phyloP scores from a whole-genome alignment of 2,329 filamentous ascomycete species.

The Penicillium sp. region DNA sequence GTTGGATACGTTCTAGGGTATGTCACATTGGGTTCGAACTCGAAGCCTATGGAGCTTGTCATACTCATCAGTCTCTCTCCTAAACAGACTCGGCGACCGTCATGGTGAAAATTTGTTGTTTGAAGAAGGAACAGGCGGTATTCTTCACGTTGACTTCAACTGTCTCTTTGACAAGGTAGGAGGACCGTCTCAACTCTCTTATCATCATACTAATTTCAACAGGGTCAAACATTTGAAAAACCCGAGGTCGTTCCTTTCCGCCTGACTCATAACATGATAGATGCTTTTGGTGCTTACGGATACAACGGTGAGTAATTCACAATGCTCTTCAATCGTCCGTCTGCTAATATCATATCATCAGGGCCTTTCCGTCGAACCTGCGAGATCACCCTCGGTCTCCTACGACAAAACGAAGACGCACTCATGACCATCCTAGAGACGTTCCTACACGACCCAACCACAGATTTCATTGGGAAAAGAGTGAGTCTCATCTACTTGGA shows the following conservation, averaged over 20 bases:
- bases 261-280: conserved; percentile 97
- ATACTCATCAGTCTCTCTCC: conserved; percentile 5
- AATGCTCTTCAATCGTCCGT: background rate
- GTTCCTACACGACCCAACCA: conserved; percentile 94
- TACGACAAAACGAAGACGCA: conserved; percentile 92
- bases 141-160: conserved; percentile 99
- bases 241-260: conserved; percentile 95
- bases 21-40: conserved; percentile 18
- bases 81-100: conserved; percentile 77
- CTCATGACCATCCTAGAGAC: conserved; percentile 97
- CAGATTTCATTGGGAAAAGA: conserved; percentile 84
- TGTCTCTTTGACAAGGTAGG: conserved; percentile 90
- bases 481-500: conserved; percentile 38
- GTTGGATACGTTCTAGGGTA: conserved; percentile 87
- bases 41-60: background rate
- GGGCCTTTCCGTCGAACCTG: conserved; percentile 87
- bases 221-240: conserved; percentile 88
- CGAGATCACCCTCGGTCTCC: conserved; percentile 82
- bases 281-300: conserved; percentile 93
- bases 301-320: conserved; percentile 67
- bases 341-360: conserved; percentile 25
- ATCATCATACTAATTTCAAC: conserved; percentile 20
- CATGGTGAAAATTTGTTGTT: conserved; percentile 97
- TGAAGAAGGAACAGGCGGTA: conserved; percentile 89
- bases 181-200: background rate